phyloP scores from a whole-genome alignment of 1,284 basidiomycete species.

The Microbotryum silenes-acaulis region DNA sequence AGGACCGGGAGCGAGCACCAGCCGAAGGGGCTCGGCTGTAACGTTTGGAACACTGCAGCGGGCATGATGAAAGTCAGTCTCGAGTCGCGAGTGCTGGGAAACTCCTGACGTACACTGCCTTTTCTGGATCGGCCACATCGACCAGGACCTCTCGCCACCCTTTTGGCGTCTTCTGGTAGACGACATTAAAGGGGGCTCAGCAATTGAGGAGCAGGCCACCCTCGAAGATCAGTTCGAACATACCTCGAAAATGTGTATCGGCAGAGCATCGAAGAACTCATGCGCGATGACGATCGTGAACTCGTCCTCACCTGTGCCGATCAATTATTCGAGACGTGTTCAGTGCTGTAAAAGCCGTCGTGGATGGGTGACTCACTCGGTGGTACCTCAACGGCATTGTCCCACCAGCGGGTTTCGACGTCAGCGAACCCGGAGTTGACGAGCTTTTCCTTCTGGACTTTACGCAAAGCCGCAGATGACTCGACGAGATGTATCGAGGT shows the following conservation, averaged over 20 bases:
- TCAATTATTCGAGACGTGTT: neutral
- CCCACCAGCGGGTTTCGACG: conserved; percentile 59
- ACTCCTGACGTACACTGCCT: conserved; percentile 14
- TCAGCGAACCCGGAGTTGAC: conserved; percentile 36
- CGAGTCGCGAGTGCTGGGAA: neutral
- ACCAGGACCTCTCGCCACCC: conserved; percentile 87
- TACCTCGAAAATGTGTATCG: conserved; percentile 83
- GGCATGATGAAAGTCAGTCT: neutral
- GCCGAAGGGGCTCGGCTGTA: conserved; percentile 22
- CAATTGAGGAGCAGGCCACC: neutral
- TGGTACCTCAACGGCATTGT: conserved; percentile 61
- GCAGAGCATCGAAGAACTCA: conserved; percentile 96
- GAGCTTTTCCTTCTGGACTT: conserved; percentile 58
- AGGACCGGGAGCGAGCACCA: conserved; percentile 29
- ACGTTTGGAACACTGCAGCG: conserved; percentile 10
- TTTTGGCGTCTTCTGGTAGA: conserved; percentile 56
- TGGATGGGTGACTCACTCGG: conserved; percentile 37
- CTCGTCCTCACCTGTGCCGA: conserved; percentile 40
- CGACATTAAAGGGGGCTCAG: neutral
- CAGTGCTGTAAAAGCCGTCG: neutral
- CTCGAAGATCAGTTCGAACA: conserved; percentile 54
- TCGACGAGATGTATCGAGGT: conserved; percentile 69
- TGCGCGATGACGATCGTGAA: conserved; percentile 90
- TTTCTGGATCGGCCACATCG: conserved; percentile 42
- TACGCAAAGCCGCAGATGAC: conserved; percentile 60